Conservation (phyloP, 176 grass and related monocot species). For the Echinochloa phyllopogon region DNA sequence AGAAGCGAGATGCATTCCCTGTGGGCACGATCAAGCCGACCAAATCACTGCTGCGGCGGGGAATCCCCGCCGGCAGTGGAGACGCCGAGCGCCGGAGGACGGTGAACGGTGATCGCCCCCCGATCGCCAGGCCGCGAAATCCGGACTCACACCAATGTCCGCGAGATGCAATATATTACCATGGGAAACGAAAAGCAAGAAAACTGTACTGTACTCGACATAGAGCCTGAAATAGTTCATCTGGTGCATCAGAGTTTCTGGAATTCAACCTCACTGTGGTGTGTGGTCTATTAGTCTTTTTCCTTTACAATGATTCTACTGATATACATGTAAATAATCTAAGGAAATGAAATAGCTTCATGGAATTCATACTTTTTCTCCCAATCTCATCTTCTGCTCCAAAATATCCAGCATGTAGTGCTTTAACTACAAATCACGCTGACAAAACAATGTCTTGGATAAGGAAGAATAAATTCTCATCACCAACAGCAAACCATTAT, state of each 20-base stretch:
- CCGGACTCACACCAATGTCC: too few species aligned
- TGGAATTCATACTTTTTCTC: neutral
- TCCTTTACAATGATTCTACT: conserved; percentile 28
- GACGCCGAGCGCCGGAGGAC: too few species aligned
- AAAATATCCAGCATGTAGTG: neutral
- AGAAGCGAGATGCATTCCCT: too few species aligned
- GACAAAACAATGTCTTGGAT: neutral
- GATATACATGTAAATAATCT: conserved; percentile 26
- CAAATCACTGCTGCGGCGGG: too few species aligned
- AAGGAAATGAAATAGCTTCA: conserved; percentile 15
- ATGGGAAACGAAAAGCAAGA: neutral
- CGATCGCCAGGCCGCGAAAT: too few species aligned
- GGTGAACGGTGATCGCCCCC: too few species aligned
- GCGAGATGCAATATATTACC: neutral
- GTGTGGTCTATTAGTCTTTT: conserved; percentile 14
- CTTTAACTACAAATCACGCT: neutral
- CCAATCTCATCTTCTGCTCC: conserved; percentile 7
- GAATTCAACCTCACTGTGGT: neutral
- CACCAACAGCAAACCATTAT: conserved; percentile 22
- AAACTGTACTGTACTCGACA: neutral
- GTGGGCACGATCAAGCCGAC: too few species aligned
- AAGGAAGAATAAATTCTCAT: conserved; percentile 33
- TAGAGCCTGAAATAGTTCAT: neutral
- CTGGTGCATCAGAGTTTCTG: neutral
- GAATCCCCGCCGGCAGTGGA: too few species aligned